These are phyloP conservation scores for Colletotrichum orbiculare DNA, from an alignment of 2,329 filamentous ascomycete species.

Conservation along the genomic window DNA sequence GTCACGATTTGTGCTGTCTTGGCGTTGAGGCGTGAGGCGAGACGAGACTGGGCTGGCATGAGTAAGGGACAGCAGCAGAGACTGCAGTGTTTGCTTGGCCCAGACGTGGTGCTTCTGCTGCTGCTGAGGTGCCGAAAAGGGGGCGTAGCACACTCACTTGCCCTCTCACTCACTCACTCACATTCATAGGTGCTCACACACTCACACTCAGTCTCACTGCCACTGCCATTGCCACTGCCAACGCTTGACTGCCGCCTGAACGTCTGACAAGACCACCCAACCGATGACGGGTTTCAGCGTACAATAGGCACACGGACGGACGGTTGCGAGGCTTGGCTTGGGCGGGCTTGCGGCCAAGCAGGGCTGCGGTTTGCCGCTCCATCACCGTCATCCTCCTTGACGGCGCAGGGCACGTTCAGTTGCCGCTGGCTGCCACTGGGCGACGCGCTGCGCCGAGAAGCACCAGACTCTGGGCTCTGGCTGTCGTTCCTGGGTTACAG, in stretches of 20 bases:
- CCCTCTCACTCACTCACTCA: background rate
- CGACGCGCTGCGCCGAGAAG: slow-evolving; percentile 1
- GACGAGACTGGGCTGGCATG: background rate
- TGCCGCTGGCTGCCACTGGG: background rate
- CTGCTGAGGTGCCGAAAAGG: background rate
- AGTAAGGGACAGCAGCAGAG: background rate
- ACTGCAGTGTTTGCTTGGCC: background rate
- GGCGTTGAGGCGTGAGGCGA: background rate
- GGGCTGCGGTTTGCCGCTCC: slow-evolving; percentile 1
- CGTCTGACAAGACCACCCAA: background rate
- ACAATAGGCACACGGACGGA: background rate
- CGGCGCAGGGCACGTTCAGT: too few species aligned
- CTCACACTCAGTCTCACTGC: background rate
- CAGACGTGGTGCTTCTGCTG: background rate
- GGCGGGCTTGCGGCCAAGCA: slow-evolving; percentile 7
- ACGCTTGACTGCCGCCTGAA: background rate
- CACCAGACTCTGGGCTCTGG: slow-evolving; percentile 4
- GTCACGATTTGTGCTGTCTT: slow-evolving; percentile 22
- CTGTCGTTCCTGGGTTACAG: background rate
- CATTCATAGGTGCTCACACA: too few species aligned
- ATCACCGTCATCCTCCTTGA: background rate
- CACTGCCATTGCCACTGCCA: slow-evolving; percentile 7
- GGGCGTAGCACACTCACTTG: background rate
- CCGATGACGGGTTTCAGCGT: background rate
- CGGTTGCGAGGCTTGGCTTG: background rate